These are phyloP conservation scores for Tulasnella sp. DNA, from an alignment of 768 basidiomycete species.

Conservation along the genomic window DNA sequence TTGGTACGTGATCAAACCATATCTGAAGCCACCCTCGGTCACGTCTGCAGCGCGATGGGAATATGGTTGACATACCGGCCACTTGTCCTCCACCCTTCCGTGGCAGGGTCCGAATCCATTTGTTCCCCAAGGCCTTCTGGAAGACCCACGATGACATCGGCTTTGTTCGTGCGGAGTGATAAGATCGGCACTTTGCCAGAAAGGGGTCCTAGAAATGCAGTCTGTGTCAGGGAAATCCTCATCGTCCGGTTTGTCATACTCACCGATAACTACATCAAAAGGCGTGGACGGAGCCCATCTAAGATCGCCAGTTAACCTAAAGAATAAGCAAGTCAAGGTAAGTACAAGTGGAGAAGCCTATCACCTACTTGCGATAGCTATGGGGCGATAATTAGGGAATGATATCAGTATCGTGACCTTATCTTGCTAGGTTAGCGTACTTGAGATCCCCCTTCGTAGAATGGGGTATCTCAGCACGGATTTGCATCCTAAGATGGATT, in stretches of 20 bases:
- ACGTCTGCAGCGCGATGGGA: not conserved
- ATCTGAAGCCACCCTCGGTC: no score
- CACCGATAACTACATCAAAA: constrained; percentile 61
- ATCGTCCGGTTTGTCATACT: constrained; percentile 17
- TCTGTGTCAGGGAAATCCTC: not conserved
- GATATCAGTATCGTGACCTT: not conserved
- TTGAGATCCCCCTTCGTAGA: constrained; percentile 68
- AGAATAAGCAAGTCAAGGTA: constrained; percentile 5
- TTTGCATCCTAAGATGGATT: not conserved
- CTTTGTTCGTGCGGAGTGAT: constrained; percentile 87
- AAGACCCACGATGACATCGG: constrained; percentile 84
- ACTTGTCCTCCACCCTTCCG: constrained; percentile 58
- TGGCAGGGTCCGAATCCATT: constrained; percentile 45
- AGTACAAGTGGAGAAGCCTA: not conserved
- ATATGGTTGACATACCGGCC: constrained; percentile 44
- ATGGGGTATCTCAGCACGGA: not conserved
- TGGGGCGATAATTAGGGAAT: constrained; percentile 2
- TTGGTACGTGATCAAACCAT: no score
- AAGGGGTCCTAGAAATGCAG: constrained; percentile 47
- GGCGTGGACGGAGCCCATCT: constrained; percentile 74
- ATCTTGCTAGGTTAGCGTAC: constrained; percentile 35
- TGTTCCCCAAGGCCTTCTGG: constrained; percentile 51
- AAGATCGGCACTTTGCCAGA: constrained; percentile 68
- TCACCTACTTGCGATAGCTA: constrained; percentile 71
- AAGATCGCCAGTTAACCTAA: constrained; percentile 80